A percentile compares a stretch with the other conserved stretches of the same genome.
Evolutionary conservation across 164 flowering plant genomes (phyloP).

Genomic region (Sextonia rubra): DNA sequence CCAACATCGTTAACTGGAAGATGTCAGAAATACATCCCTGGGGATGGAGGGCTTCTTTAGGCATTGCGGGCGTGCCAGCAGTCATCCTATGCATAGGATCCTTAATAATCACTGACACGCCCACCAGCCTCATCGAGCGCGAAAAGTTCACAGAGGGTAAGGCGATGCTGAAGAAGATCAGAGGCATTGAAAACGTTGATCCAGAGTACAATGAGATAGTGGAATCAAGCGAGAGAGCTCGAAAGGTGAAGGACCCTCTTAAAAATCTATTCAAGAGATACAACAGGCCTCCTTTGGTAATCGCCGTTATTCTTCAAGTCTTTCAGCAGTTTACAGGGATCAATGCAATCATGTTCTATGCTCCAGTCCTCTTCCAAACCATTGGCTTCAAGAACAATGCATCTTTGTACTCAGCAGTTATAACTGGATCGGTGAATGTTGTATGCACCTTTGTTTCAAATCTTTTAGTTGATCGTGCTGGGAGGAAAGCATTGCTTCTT

Average conservation of each 20-base stretch:
- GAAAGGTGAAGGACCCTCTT: slow-evolving; percentile 17
- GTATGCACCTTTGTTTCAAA: slow-evolving; percentile 25
- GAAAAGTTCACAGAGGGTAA: slow-evolving; percentile 17
- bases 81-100: slow-evolving; percentile 24
- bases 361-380: slow-evolving; percentile 31
- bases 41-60: slow-evolving; percentile 37
- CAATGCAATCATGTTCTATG: slow-evolving; percentile 36
- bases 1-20: slow-evolving; percentile 31
- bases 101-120: slow-evolving; percentile 29
- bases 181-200: slow-evolving; percentile 25
- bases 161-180: slow-evolving; percentile 20
- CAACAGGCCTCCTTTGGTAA: slow-evolving; percentile 24
- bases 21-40: slow-evolving; percentile 16
- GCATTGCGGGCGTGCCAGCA: slow-evolving; percentile 35
- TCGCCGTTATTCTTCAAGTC: slow-evolving; percentile 21
- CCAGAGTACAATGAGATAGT: slow-evolving; percentile 23
- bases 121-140: slow-evolving; percentile 35
- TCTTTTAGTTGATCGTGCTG: slow-evolving; percentile 16
- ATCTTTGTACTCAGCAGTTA: slow-evolving; percentile 22
- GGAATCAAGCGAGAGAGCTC: slow-evolving; percentile 17
- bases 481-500: slow-evolving; percentile 24
- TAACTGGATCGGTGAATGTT: slow-evolving; percentile 26
- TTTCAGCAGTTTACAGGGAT: slow-evolving; percentile 33
- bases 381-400: slow-evolving; percentile 23
- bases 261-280: slow-evolving; percentile 14